These are phyloP conservation scores for Skeletonema grethae DNA, from an alignment of 108 stramenopile genomes.

Conservation along the genomic window DNA sequence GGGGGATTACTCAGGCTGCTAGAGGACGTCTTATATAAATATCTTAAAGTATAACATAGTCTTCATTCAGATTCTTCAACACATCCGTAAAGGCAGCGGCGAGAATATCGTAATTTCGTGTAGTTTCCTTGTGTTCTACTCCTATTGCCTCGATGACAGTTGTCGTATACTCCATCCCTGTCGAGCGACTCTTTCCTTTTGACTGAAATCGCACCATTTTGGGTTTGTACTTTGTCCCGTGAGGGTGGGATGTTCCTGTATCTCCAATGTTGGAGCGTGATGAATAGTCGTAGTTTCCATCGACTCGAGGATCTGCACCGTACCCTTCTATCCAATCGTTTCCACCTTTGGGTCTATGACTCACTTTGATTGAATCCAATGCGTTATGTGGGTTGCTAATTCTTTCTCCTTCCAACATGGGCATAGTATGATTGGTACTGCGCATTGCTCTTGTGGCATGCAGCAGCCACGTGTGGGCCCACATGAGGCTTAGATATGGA, in stretches of 20 bases:
- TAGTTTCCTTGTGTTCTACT: slow-evolving; percentile 91
- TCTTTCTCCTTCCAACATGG: slow-evolving; percentile 48
- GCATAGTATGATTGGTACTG: slow-evolving; percentile 32
- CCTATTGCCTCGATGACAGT: slow-evolving; percentile 87
- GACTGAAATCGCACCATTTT: slow-evolving; percentile 79
- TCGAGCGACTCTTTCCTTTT: slow-evolving; percentile 62
- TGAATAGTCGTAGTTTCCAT: slow-evolving; percentile 30
- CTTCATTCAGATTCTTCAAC: slow-evolving; percentile 76
- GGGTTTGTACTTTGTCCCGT: slow-evolving; percentile 88
- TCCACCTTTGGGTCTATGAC: slow-evolving; percentile 75
- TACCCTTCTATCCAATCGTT: slow-evolving; percentile 79
- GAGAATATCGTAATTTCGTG: slow-evolving; percentile 87
- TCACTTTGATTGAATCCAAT: slow-evolving; percentile 71
- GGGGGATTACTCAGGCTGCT: no score
- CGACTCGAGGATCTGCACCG: slow-evolving; percentile 47
- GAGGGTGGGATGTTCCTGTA: slow-evolving; percentile 75
- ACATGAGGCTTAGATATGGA: slow-evolving; percentile 76
- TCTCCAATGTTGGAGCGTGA: slow-evolving; percentile 50
- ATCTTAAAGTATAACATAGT: slow-evolving; percentile 34
- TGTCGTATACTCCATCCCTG: slow-evolving; percentile 86
- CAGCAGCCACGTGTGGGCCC: slow-evolving; percentile 88
- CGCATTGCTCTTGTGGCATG: slow-evolving; percentile 76
- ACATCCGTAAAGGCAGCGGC: slow-evolving; percentile 86
- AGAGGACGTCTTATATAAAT: background rate
- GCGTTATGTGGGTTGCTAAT: slow-evolving; percentile 54